A percentile compares a stretch with the other conserved stretches of the same genome.
These are phyloP conservation scores for Macrophomina pseudophaseolina DNA, from an alignment of 2,329 filamentous ascomycete genomes.

Conservation along the genomic window DNA sequence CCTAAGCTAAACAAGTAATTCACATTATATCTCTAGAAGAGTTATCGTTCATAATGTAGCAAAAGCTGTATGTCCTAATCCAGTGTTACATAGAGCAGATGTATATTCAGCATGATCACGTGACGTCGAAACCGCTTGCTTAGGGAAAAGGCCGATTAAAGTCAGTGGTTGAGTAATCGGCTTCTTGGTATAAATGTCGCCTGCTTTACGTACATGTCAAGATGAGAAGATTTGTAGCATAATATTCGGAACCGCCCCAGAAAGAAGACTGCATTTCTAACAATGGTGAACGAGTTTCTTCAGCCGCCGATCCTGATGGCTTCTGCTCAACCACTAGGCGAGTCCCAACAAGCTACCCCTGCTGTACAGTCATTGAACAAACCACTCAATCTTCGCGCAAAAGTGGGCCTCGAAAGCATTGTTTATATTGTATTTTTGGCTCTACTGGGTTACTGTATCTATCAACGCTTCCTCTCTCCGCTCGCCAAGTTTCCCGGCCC, in stretches of 20 bases:
- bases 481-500: conserved; percentile 36
- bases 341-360: neutral
- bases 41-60: neutral
- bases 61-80: neutral
- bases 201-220: neutral
- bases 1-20: no score
- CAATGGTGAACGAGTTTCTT: neutral
- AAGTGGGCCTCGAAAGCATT: neutral
- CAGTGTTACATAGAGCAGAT: no score
- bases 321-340: neutral
- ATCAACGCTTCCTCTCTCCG: conserved; percentile 32
- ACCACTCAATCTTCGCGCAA: neutral
- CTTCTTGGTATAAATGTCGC: neutral
- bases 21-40: neutral
- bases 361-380: neutral
- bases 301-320: neutral
- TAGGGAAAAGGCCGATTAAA: neutral
- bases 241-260: neutral
- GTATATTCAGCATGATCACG: neutral
- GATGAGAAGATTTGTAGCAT: neutral
- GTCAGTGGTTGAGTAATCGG: neutral
- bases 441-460: conserved; percentile 8
- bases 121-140: neutral
- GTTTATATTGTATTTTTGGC: neutral
- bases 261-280: neutral